Evolutionary conservation across 805 yeast genomes (phyloP).

Genomic region (Zygosaccharomyces gambellarensis): DNA sequence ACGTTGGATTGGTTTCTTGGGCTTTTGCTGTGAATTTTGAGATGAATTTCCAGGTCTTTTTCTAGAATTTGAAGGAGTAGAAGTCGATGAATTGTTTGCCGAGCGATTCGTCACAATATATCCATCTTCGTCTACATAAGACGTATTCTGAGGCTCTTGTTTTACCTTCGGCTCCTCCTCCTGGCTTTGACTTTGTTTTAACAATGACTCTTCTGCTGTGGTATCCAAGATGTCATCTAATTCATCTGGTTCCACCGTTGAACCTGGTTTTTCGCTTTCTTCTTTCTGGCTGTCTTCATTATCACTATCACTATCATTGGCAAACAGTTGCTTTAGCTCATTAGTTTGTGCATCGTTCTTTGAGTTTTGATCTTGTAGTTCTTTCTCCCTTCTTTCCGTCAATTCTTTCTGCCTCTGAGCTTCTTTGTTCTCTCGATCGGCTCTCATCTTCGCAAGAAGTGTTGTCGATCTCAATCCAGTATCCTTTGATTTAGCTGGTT

Average conservation of each 20-base stretch:
- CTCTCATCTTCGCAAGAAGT: constrained; percentile 31
- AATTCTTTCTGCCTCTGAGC: constrained; percentile 27
- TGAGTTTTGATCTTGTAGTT: constrained; percentile 18
- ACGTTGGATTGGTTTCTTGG: constrained; percentile 11
- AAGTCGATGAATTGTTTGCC: constrained; percentile 12
- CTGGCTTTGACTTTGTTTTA: constrained; percentile 14
- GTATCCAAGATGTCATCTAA: constrained; percentile 31
- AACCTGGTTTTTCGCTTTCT: constrained; percentile 2
- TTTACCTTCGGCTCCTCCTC: constrained; percentile 4
- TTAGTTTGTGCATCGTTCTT: constrained; percentile 30
- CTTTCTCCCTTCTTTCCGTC: constrained; percentile 22
- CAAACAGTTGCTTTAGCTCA: constrained; percentile 28
- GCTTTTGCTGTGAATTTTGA: constrained; percentile 4
- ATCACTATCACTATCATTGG: constrained; percentile 26
- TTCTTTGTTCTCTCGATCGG: constrained; percentile 31
- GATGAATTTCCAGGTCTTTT: constrained; percentile 8
- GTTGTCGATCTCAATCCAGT: constrained; percentile 31
- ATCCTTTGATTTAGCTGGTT: constrained; percentile 13
- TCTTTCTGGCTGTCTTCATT: constrained; percentile 1
- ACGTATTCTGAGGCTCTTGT: constrained; percentile 7
- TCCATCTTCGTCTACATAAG: constrained; percentile 33
- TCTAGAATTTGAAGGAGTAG: constrained; percentile 12
- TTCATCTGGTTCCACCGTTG: constrained; percentile 14
- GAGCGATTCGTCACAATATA: constrained; percentile 30
- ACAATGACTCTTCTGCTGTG: constrained; percentile 31